Base-by-base conservation (phyloP, 23 red algal genomes). In the Gracilaria caudata region DNA sequence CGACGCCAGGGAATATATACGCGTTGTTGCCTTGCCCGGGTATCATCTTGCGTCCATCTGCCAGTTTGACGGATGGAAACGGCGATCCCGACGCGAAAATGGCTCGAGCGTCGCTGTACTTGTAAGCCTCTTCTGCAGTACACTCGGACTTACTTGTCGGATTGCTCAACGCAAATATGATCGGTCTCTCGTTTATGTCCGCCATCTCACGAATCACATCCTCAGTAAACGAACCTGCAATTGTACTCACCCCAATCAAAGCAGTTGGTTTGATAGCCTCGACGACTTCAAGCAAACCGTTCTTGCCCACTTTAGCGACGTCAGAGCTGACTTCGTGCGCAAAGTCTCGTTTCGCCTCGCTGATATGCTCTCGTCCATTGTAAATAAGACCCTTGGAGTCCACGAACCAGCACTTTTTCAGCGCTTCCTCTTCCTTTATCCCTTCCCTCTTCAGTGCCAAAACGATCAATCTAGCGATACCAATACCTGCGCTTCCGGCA, bases 21-120 rank as follows among this genome's bases (percentile, higher is more conserved):
- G 79, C 72, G 72, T 98, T 98, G 82, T 98, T 98, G 21, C 85
- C 93, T 92, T 98, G 93, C 14, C 90, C 96, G 17, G 93, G 92
- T 7, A 94, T 33, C 60, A 94, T 82, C 9, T 23, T 70, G 13
- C 78, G 68, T 55, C 66, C 82, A 20, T 89, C 86, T 29, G 61
- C 40, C 17, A 93, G 63, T 38, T 47, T 44, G 14, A 98, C 96
- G 16, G 93, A 89, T 23, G 92, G 89, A 84, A 98, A 98, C 34
- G 96, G 96, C 17, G 89, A 93, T 4, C 96, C 96, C 17, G 78
- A 86, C 17, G 92, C 93, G 79, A 93, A 98, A 7, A 98, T 81
- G 19, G 82, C 96, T 30, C 87, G 23, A 41, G 88, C 96, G 51
- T 93, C 72, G 23, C 87, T 94, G 66, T 79, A 82, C 78, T 81